Evolutionary conservation across 2,329 filamentous ascomycete species (phyloP).

Genomic region (Pestalotiopsis sp.): DNA sequence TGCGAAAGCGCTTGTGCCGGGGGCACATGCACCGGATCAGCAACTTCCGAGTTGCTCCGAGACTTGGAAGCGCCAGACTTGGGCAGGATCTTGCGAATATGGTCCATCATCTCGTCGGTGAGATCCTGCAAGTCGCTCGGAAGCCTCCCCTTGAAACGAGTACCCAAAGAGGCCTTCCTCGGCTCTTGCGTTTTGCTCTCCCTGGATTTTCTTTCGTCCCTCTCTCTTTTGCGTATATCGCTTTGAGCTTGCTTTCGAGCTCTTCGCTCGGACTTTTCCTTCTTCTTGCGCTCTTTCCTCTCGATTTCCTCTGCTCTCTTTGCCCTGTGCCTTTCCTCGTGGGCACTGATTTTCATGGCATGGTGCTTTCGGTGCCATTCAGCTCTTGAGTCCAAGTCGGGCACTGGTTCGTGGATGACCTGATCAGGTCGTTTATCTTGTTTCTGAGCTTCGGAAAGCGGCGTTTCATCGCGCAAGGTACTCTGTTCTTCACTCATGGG

Average conservation of each 20-base stretch:
- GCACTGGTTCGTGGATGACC: not conserved
- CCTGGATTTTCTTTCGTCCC: conserved; percentile 15
- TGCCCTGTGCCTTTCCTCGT: conserved; percentile 21
- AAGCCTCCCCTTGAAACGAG: not conserved
- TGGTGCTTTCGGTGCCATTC: conserved; percentile 9
- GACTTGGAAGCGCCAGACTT: not conserved
- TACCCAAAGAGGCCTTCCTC: not conserved
- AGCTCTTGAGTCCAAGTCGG: not conserved
- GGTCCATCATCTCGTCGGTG: not conserved
- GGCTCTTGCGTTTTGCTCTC: conserved; percentile 19
- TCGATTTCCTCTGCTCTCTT: conserved; percentile 16
- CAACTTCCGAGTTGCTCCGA: not conserved
- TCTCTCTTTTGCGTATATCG: conserved; percentile 16
- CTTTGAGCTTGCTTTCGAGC: conserved; percentile 15
- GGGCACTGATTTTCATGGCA: conserved; percentile 19
- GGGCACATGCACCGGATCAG: too few relatives aligned
- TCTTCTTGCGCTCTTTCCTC: conserved; percentile 17
- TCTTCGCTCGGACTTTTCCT: conserved; percentile 17
- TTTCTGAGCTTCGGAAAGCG: not conserved
- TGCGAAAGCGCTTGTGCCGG: not conserved
- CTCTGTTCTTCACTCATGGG: not conserved
- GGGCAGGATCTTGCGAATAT: not conserved
- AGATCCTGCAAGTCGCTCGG: not conserved
- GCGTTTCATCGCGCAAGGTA: not conserved
- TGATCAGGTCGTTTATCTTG: not conserved